Conservation (phyloP, 2,329 filamentous ascomycete genomes). For the Parastagonospora nodorum region DNA sequence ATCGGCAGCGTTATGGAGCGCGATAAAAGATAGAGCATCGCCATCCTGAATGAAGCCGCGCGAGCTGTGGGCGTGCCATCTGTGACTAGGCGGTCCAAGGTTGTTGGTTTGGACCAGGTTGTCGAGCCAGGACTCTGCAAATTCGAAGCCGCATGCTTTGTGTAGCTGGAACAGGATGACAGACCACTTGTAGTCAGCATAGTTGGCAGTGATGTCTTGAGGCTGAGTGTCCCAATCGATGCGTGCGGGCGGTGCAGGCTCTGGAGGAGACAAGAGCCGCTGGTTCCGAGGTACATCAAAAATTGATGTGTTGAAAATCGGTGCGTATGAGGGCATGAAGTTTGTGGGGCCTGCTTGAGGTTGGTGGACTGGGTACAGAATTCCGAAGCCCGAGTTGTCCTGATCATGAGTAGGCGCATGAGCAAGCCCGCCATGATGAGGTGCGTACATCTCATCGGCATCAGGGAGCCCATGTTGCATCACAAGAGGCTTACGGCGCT, state of each 20-base stretch:
- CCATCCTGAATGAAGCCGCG: constrained; percentile 32
- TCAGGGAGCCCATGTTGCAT: neutral
- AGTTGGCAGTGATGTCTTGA: constrained; percentile 22
- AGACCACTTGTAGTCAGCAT: constrained; percentile 30
- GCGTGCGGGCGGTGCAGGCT: neutral
- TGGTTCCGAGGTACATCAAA: too few relatives aligned
- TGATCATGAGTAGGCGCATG: neutral
- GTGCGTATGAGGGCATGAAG: neutral
- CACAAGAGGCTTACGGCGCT: neutral
- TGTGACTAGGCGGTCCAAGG: neutral
- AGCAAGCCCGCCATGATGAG: neutral
- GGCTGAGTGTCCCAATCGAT: constrained; percentile 3
- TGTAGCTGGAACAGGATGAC: constrained; percentile 25
- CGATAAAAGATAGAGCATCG: constrained; percentile 22
- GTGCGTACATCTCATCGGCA: neutral
- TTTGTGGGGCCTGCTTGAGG: neutral
- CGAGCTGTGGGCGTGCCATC: constrained; percentile 19
- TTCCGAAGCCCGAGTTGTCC: neutral
- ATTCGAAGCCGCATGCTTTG: constrained; percentile 6
- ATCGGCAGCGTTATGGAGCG: constrained; percentile 33
- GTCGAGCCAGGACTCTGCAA: constrained; percentile 14
- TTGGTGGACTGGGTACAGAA: neutral
- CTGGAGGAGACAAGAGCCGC: too few relatives aligned
- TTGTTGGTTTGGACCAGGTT: neutral
- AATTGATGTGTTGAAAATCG: too few relatives aligned